Evolutionary conservation across 495 filamentous ascomycete genomes (phyloP), one percentile per base, ranked within the genome.

Genomic region (Xylaria grammica): DNA sequence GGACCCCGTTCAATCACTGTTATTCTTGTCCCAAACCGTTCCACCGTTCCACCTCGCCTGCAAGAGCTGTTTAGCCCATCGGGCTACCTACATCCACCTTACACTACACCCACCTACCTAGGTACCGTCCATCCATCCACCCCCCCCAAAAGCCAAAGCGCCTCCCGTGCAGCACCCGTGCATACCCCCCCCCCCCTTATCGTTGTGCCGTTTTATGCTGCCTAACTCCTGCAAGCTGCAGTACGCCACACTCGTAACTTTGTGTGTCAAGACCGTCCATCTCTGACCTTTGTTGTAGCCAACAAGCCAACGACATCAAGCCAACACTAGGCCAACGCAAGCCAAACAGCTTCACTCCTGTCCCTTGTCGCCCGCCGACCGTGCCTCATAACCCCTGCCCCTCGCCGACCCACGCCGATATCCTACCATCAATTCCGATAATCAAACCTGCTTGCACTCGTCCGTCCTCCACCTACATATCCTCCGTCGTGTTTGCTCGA

Each of bases 201-300:
- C 59, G 22, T 52, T 52, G 32, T 54, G 40, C 22, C 24, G n/a
- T 45, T 44, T 24, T 49, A 27, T 40, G 44, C 62, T 65, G 71
- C 66, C 65, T 69, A 72, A 73, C 71, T 72, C 75, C 74, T 74
- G 71, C 71, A 70, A 71, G 63, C 71, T 69, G 75, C 73, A 74
- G 75, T 72, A 75, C 68, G 73, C 72, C 69, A 72, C 72, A 61
- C 67, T 74, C 74, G 72, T 74, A 71, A 62, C 53, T 67, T 50
- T 42, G 7, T 72, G 74, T 73, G 71, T 74, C 71, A 74, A 78
- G 69, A 71, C 68, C 19, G 34, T 44, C 40, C 40, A 72, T 71
- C 77, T 75, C 72, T 74, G 69, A 75, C 73, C 72, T 74, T 49
- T 74, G 70, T 69, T 70, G 69, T 71, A 78, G 77, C 75, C 45